phyloP scores from a whole-genome alignment of 768 basidiomycete species.

The Psilocybe cubensis region DNA sequence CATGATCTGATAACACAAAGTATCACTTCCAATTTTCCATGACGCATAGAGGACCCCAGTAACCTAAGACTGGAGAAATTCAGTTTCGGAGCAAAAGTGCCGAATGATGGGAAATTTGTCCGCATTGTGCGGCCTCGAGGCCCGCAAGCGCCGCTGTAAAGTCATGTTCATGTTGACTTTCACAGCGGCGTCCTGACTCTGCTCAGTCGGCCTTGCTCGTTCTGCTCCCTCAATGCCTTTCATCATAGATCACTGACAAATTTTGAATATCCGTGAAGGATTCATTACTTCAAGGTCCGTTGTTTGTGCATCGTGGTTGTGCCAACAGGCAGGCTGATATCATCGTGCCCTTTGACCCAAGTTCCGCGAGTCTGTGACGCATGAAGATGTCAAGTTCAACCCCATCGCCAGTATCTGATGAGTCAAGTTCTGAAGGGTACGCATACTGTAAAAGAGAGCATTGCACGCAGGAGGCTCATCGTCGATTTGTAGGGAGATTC shows the following conservation, averaged over 20 bases:
- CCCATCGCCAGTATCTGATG: constrained; percentile 26
- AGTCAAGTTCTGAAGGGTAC: constrained; percentile 25
- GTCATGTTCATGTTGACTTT: constrained; percentile 16
- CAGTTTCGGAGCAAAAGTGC: not conserved
- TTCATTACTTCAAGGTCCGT: not conserved
- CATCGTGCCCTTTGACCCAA: not conserved
- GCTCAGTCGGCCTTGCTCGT: not conserved
- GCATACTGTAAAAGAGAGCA: constrained; percentile 1
- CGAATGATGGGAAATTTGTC: constrained; percentile 7
- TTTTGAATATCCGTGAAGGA: not conserved
- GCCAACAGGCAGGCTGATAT: not conserved
- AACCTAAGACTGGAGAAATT: too few species aligned
- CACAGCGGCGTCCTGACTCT: constrained; percentile 8
- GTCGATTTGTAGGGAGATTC: not conserved
- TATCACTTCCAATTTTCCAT: too few species aligned
- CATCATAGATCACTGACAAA: not conserved
- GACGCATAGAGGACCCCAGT: too few species aligned
- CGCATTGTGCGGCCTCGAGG: constrained; percentile 19
- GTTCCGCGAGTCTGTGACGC: not conserved
- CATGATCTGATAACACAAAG: too few species aligned
- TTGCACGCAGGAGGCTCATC: not conserved
- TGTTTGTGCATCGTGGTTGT: not conserved
- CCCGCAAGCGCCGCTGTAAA: constrained; percentile 15
- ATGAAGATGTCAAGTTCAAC: constrained; percentile 17
- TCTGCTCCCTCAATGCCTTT: not conserved